Conservation (phyloP, 441 rosid species). For the Monsonia emarginata region DNA sequence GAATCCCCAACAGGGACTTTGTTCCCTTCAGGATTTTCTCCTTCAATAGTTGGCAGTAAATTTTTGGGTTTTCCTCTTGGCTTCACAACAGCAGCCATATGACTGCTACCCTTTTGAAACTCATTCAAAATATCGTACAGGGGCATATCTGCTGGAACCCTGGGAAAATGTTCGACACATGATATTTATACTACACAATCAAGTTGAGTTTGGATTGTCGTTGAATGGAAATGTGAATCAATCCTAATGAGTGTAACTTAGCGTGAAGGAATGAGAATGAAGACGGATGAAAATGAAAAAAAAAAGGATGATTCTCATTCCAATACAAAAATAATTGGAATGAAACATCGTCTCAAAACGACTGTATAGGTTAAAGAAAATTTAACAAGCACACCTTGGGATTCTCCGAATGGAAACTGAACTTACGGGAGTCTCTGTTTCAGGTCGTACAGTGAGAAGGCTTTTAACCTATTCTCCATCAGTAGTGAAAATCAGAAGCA, state of each 20-base stretch:
- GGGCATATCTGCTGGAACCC: conserved; percentile 94
- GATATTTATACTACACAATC: not conserved
- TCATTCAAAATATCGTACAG: conserved; percentile 81
- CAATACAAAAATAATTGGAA: not conserved
- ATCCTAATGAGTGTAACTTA: no score
- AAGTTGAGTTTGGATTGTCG: no score
- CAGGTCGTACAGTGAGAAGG: conserved; percentile 90
- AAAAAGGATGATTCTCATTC: no score
- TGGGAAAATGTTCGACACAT: conserved; percentile 20
- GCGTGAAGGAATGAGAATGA: no score
- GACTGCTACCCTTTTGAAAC: conserved; percentile 97
- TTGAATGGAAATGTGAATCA: no score
- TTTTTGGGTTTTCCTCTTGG: conserved; percentile 47
- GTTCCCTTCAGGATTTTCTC: conserved; percentile 36
- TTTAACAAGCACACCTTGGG: conserved; percentile 44
- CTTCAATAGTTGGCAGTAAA: conserved; percentile 28
- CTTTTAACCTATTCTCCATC: conserved; percentile 48
- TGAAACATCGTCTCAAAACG: not conserved
- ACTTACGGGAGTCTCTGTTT: conserved; percentile 88
- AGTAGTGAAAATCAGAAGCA: not conserved
- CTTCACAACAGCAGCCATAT: conserved; percentile 96
- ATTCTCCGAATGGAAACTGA: conserved; percentile 89
- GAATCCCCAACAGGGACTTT: conserved; percentile 30
- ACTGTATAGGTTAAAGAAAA: not conserved
- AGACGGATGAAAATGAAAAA: no score